Evolutionary conservation across 257 asterid genomes (phyloP).

Genomic region (Parsonsia alboflavescens): DNA sequence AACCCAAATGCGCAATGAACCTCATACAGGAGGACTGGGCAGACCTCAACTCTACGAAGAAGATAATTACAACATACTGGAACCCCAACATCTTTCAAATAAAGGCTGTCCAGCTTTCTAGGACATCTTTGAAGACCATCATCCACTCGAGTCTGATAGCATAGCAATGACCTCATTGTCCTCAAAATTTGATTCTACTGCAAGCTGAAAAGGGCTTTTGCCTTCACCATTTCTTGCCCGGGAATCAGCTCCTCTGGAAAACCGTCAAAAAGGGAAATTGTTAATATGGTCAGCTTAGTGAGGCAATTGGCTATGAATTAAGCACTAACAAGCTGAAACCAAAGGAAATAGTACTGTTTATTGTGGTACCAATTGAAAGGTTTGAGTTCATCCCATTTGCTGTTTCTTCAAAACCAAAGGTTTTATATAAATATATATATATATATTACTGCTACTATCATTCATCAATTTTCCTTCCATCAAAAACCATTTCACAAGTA

Average conservation of each 20-base stretch:
- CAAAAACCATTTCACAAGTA: neutral
- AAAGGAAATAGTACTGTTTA: neutral
- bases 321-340: neutral
- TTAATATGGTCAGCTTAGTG: neutral
- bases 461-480: neutral
- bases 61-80: slow-evolving; percentile 45
- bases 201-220: slow-evolving; percentile 49
- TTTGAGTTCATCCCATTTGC: neutral
- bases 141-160: slow-evolving; percentile 47
- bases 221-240: slow-evolving; percentile 62
- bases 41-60: slow-evolving; percentile 16
- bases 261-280: neutral
- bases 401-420: neutral
- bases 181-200: slow-evolving; percentile 54
- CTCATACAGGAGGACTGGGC: slow-evolving; percentile 16
- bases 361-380: neutral
- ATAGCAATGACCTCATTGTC: slow-evolving; percentile 65
- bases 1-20: slow-evolving; percentile 16
- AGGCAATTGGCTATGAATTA: neutral
- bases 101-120: slow-evolving; percentile 16
- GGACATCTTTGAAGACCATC: slow-evolving; percentile 14
- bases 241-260: slow-evolving; percentile 87
- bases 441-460: neutral
- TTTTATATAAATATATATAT: neutral
- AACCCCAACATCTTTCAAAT: slow-evolving; percentile 22